Conservation (phyloP, 805 yeast genomes). For the Wickerhamomyces subpelliculosus region DNA sequence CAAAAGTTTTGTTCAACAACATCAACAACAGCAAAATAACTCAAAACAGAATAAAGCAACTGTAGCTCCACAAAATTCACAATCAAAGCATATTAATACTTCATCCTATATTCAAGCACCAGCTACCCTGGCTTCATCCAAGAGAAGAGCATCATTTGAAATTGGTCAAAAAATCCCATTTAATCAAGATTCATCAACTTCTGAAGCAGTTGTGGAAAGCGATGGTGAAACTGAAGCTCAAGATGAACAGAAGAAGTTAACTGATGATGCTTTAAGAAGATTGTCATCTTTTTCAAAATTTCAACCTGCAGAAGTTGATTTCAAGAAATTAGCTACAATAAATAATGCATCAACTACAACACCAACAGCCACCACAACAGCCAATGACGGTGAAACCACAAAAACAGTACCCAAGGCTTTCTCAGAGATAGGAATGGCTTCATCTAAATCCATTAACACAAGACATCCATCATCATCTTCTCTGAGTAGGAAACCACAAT, state of each 20-base stretch:
- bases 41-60: constrained; percentile 8
- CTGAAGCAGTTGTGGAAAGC: constrained; percentile 11
- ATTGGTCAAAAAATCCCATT: constrained; percentile 29
- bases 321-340: neutral
- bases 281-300: constrained; percentile 24
- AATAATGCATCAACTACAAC: no score
- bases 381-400: no score
- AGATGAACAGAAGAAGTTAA: constrained; percentile 27
- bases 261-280: constrained; percentile 32
- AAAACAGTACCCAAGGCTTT: neutral
- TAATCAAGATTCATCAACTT: constrained; percentile 21
- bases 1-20: constrained; percentile 37
- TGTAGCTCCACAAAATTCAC: constrained; percentile 10
- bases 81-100: constrained; percentile 21
- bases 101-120: constrained; percentile 35
- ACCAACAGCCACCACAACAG: no score
- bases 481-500: constrained; percentile 7
- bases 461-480: constrained; percentile 5
- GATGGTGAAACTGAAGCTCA: constrained; percentile 23
- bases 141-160: constrained; percentile 23
- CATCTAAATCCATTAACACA: no score
- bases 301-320: constrained; percentile 22
- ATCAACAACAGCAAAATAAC: constrained; percentile 7
- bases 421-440: no score
- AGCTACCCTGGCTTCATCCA: constrained; percentile 29